Evolutionary conservation across 2,329 filamentous ascomycete species (phyloP).

Genomic region (Calycina marina): DNA sequence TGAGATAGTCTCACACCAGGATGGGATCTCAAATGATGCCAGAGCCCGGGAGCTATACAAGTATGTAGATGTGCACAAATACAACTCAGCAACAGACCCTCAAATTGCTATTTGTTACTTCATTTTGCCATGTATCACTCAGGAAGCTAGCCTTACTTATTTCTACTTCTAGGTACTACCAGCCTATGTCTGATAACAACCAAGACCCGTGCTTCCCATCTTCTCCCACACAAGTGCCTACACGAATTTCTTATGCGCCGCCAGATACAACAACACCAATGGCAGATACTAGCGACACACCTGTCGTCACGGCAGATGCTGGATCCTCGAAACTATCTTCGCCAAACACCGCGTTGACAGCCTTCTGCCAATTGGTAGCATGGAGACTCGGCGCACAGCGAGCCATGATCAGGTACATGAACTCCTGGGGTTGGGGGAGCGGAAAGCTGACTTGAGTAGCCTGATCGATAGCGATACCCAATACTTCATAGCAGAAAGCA

Average conservation of each 20-base stretch:
- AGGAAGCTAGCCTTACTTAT: constrained; percentile 7
- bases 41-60: constrained; percentile 23
- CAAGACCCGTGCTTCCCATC: constrained; percentile 1
- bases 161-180: background rate
- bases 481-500: constrained; percentile 37
- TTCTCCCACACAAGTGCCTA: constrained; percentile 2
- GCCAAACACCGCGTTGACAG: constrained; percentile 30
- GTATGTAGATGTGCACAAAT: too few species aligned
- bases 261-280: constrained; percentile 1
- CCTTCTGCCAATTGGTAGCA: constrained; percentile 34
- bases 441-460: constrained; percentile 15
- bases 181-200: constrained; percentile 3
- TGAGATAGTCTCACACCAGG: constrained; percentile 15
- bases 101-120: too few species aligned
- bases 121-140: too few species aligned
- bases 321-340: constrained; percentile 21
- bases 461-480: constrained; percentile 31
- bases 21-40: constrained; percentile 18
- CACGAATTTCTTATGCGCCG: constrained; percentile 1
- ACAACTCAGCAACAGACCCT: too few species aligned
- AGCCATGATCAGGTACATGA: constrained; percentile 28
- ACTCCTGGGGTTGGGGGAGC: background rate
- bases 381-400: constrained; percentile 32
- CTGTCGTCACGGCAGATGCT: too few species aligned
- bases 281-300: constrained; percentile 15